Base-by-base conservation (phyloP, 164 flowering plant genomes). In the Annona cherimola region DNA sequence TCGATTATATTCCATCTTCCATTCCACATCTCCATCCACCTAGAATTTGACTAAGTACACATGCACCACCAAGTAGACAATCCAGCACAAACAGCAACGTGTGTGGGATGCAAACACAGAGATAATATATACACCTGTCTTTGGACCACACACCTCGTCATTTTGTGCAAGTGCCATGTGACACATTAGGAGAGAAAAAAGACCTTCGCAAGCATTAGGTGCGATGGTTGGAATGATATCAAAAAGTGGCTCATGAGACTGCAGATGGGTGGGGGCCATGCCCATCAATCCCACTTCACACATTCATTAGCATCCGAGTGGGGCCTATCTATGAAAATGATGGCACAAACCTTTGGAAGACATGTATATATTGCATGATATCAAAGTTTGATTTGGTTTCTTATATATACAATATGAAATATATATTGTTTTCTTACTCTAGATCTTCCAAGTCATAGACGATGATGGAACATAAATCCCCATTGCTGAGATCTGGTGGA, bases 211-310 rank as follows among this genome's bases (percentile, higher is more conserved):
- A 26, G n/a, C 42, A 20, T 50, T 16, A 26, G 20, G 26, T 68
- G 42, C 54, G 2, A 26, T 68, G 59, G 70, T 50, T 68, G 42
- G 70, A 68, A 68, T 68, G 70, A 68, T 68, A 14, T 20, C 70
- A 68, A 11, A 68, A 68, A 68, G 42, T 50, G 45, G 41, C 26
- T 1, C 19, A 26, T 26, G 70, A 45, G 61, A 68, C 60, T 60
- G 50, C 7, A 68, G 42, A 68, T 40, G 60, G 8, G 9, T 50
- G 60, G 60, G 70, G 41, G 60, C 70, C 59, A 45, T 41, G 3
- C 69, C 42, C 69, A 65, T 65, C 45, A 14, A 11, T 65, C 50
- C 11, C 69, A n/a, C 54, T 3, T n/a, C 35, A 26, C 35, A 9
- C 40, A 16, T 44, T 43, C 35, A n/a, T 66, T 66, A 43, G 54